Evolutionary conservation across 345 rosid species (phyloP), one percentile per base, ranked within the genome.

Genomic region (Populus euphratica): DNA sequence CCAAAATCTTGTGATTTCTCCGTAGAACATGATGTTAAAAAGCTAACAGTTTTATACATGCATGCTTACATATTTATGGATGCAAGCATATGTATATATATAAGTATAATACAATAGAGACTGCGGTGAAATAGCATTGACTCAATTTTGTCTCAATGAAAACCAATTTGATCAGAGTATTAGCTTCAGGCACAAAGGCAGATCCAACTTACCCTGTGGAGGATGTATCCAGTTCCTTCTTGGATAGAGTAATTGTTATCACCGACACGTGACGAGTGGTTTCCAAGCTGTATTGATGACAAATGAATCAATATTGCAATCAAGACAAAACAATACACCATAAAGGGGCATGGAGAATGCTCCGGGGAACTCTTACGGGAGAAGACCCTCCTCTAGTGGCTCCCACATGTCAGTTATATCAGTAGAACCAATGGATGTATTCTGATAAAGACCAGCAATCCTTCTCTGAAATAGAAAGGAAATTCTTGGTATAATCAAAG

Each of bases 331-430:
- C 27, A 6, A 35, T 8, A 31, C 43, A 47, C 69, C 25, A 39
- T 5, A 61, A 52, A 35, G 13, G 31, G 11, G 23, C 18, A 31
- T 6, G 10, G 9, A 72, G 36, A 12, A 72, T 38, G 65, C 29
- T 8, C 18, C n/a, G 20, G n/a, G 35, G 66, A 20, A 52, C 13
- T 72, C 81, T 68, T 80, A 83, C 86, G 81, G 83, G 44, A 80
- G 80, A 75, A 83, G 86, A 25, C 83, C 86, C 74, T 83, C 83
- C 73, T 83, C 86, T 6, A 83, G 77, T 23, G 86, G 86, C 73
- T 83, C 86, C 86, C 86, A 83, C 59, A 5, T 50, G 62, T 83
- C 86, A 5, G 84, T 83, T 63, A 83, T 80, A 80, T 83, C 82
- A 18, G 76, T 78, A 23, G 86, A 83, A 31, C 75, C 82, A 61